Evolutionary conservation across 2,329 filamentous ascomycete genomes (phyloP), one percentile per base, ranked within the genome.

Genomic region (Fusarium oxysporum): DNA sequence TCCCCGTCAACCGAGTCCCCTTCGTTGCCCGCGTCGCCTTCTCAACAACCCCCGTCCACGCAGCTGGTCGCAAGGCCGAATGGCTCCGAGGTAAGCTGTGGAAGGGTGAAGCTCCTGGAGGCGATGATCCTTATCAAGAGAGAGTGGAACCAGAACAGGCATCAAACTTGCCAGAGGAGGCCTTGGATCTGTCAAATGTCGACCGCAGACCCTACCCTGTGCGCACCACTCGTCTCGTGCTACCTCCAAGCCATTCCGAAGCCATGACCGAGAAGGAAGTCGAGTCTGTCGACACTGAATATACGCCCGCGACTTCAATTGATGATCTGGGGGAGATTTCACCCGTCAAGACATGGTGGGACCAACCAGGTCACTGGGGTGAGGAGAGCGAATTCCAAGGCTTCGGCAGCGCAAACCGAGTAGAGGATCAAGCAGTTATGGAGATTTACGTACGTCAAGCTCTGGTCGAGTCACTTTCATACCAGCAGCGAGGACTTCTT

Each of bases 291-390:
- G 79, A 82, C 37, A 76, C 81, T 16, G 77, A 75, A 12, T 90
- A 90, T 77, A 76, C 79, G 7, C 87, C 88, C 6, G 89, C 88
- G 21, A 79, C 80, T 19, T 80, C 79, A 8, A 82, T 82, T 12
- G 81, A 83, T 0, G 86, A 81, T 0, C 81, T 90, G 5, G 84
- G 86, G 68, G 81, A 84, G 55, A 83, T 89, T 17, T 84, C 84
- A 44, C 82, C 85, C 2, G 67, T 89, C 41, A 80, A 80, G 38
- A 80, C 79, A 32, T 91, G 88, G 88, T 91, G 88, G 88, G 83
- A 89, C 12, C 78, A 82, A 57, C 80, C 81, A n/a, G 82, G 82
- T n/a, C 83, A 89, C 76, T 90, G 88, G 87, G 82, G 82, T 51
- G 64, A 80, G 41, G 83, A 84, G 65, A 85, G 83, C 74, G 75